These are phyloP conservation scores for Paecilomyces sp. DNA, from an alignment of 2,329 filamentous ascomycete genomes.

Conservation along the genomic window DNA sequence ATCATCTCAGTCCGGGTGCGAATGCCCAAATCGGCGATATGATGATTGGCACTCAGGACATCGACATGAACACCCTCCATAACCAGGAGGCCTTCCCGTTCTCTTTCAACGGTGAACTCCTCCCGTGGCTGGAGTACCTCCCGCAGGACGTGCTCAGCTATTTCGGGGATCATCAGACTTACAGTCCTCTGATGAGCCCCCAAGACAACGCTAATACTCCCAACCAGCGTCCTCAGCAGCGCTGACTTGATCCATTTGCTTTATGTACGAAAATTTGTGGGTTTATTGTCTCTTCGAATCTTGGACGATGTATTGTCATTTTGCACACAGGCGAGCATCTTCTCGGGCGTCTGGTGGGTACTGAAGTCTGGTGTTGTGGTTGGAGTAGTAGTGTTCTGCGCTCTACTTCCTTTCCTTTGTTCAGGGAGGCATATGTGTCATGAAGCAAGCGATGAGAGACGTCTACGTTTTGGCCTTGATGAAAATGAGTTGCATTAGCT, in stretches of 20 bases:
- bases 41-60: constrained; percentile 69
- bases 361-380: background rate
- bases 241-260: background rate
- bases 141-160: constrained; percentile 58
- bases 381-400: background rate
- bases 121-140: constrained; percentile 69
- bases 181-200: constrained; percentile 21
- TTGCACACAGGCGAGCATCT: background rate
- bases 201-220: constrained; percentile 10
- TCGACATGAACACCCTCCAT: constrained; percentile 61
- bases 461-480: background rate
- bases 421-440: background rate
- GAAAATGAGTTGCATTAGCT: background rate
- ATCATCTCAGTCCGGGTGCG: constrained; percentile 9
- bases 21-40: constrained; percentile 35
- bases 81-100: constrained; percentile 33
- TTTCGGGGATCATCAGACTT: constrained; percentile 36
- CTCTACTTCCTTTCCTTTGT: background rate
- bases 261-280: constrained; percentile 6
- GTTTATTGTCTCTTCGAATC: background rate
- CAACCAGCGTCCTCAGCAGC: constrained; percentile 12
- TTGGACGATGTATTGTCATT: background rate
- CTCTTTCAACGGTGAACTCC: constrained; percentile 49
- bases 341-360: background rate
- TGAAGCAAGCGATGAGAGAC: background rate